phyloP scores from a whole-genome alignment of 2,329 filamentous ascomycete species.

The Pyrenochaeta sp. region DNA sequence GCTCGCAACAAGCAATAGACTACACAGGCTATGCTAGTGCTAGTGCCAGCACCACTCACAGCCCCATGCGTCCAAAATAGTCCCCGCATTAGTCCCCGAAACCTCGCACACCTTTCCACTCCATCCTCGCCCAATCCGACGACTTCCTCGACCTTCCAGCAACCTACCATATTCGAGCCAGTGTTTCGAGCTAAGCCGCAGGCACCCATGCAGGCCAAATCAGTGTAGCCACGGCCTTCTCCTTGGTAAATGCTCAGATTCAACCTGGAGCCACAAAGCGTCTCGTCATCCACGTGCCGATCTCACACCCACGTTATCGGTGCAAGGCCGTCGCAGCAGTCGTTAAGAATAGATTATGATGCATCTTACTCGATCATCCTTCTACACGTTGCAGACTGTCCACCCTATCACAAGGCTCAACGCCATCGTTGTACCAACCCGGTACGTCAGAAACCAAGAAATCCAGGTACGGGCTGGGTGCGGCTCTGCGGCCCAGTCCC shows the following conservation, averaged over 20 bases:
- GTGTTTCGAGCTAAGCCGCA: no score
- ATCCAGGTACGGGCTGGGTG: not conserved
- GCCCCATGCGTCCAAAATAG: constrained; percentile 4
- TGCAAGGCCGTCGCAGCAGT: not conserved
- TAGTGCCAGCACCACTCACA: not conserved
- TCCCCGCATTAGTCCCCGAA: constrained; percentile 3
- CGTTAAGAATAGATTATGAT: not conserved
- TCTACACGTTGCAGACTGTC: not conserved
- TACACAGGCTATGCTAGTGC: no score
- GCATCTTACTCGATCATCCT: not conserved
- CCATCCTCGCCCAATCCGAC: not conserved
- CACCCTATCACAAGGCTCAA: no score
- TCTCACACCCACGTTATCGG: not conserved
- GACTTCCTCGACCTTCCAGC: not conserved
- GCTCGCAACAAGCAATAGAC: not conserved
- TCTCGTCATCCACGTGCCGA: not conserved
- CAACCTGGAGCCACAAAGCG: no score
- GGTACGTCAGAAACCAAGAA: no score
- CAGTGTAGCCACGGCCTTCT: no score
- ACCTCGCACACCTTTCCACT: not conserved
- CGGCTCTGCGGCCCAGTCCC: not conserved
- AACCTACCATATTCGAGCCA: no score
- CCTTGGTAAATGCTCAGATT: no score
- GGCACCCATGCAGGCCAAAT: no score
- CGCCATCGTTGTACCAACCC: no score